Evolutionary conservation across 352 stramenopile species (phyloP).

Genomic region (Globisporangium ultimum): DNA sequence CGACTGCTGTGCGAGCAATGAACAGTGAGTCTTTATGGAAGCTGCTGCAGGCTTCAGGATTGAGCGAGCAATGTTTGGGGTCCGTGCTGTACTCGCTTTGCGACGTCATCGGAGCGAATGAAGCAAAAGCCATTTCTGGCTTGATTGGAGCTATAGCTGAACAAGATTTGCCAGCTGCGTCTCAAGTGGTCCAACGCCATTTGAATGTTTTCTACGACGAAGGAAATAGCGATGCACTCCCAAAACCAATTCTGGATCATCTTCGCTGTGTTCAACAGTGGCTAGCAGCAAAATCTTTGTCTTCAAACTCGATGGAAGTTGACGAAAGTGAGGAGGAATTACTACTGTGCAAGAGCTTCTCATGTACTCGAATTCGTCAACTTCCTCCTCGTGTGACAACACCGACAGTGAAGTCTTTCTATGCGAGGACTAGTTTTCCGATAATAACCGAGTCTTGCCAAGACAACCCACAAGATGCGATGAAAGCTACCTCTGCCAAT

Average conservation of each 20-base stretch:
- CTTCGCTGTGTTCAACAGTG: slow-evolving; percentile 26
- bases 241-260: slow-evolving; percentile 12
- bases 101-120: slow-evolving; percentile 32
- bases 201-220: slow-evolving; percentile 7
- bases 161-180: slow-evolving; percentile 2
- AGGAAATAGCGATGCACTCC: slow-evolving; percentile 10
- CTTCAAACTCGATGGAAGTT: slow-evolving; percentile 14
- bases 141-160: slow-evolving; percentile 19
- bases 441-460: not conserved
- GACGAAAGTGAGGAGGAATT: slow-evolving; percentile 28
- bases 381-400: not conserved
- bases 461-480: not conserved
- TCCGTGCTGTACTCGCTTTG: slow-evolving; percentile 26
- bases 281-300: slow-evolving; percentile 19
- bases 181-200: slow-evolving; percentile 1
- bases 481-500: not conserved
- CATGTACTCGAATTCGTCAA: slow-evolving; percentile 18
- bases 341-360: slow-evolving; percentile 40
- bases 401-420: slow-evolving; percentile 4
- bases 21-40: slow-evolving; percentile 52
- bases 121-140: slow-evolving; percentile 36
- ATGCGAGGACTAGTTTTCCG: not conserved
- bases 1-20: slow-evolving; percentile 53
- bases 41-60: slow-evolving; percentile 45
- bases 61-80: slow-evolving; percentile 40